Percentiles rank a stretch among this genome's conserved stretches.
phyloP scores from a whole-genome alignment of 140 eudicot genomes.

The Bidens hawaiensis region DNA sequence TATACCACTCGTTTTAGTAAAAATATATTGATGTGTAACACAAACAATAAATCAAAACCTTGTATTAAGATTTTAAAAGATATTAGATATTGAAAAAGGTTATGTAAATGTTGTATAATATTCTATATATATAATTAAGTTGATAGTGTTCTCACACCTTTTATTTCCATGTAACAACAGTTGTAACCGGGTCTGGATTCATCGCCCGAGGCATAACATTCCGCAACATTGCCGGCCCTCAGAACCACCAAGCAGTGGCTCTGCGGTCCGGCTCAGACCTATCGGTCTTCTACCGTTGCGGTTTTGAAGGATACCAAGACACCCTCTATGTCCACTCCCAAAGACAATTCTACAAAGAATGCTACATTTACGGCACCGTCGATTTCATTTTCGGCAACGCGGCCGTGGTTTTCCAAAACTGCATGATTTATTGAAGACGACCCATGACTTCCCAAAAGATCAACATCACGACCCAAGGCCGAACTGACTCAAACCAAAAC shows the following conservation, averaged over 20 bases:
- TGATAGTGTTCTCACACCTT: no score
- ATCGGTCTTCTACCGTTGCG: slow-evolving; percentile 44
- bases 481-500: slow-evolving; percentile 54
- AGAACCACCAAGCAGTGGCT: slow-evolving; percentile 58
- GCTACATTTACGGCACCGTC: slow-evolving; percentile 49
- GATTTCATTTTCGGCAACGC: slow-evolving; percentile 63
- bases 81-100: no score
- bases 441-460: slow-evolving; percentile 42
- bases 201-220: slow-evolving; percentile 47
- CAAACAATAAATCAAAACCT: no score
- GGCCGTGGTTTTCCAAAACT: slow-evolving; percentile 50
- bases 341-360: slow-evolving; percentile 46
- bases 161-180: no score
- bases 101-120: no score
- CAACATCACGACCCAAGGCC: slow-evolving; percentile 57
- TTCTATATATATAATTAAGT: no score
- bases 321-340: slow-evolving; percentile 46
- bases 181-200: slow-evolving; percentile 48
- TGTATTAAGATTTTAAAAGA: no score
- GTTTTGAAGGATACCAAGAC: slow-evolving; percentile 59
- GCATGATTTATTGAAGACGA: slow-evolving; percentile 40
- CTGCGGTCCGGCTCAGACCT: slow-evolving; percentile 36
- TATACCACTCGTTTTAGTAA: no score
- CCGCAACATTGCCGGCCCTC: slow-evolving; percentile 53
- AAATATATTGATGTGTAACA: no score